Evolutionary conservation across 2,329 filamentous ascomycete genomes (phyloP).

Genomic region (Helotiales sp.): DNA sequence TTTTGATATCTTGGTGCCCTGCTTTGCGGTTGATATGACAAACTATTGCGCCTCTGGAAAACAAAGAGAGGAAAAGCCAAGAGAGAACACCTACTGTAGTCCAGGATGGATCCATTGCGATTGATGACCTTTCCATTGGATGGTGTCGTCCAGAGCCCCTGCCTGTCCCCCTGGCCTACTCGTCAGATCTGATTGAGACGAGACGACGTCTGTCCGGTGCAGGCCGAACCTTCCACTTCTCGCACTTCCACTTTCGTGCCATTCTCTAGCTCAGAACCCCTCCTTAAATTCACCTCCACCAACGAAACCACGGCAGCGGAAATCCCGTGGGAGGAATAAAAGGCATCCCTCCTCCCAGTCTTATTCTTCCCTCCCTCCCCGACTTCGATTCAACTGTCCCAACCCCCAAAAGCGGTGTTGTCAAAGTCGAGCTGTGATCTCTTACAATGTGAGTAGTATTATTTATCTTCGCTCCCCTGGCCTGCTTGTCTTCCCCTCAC

Average conservation of each 20-base stretch:
- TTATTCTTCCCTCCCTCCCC: constrained; percentile 12
- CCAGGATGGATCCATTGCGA: background rate
- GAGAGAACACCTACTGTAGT: background rate
- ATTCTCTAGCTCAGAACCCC: constrained; percentile 8
- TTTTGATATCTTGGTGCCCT: background rate
- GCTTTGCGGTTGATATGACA: background rate
- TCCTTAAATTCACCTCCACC: constrained; percentile 13
- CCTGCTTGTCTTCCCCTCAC: constrained; percentile 23
- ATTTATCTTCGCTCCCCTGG: constrained; percentile 7
- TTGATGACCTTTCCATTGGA: constrained; percentile 12
- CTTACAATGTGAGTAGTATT: constrained; percentile 12
- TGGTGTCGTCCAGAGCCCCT: background rate
- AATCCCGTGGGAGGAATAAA: constrained; percentile 21
- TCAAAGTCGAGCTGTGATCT: constrained; percentile 9
- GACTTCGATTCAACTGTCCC: constrained; percentile 5
- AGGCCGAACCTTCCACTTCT: constrained; percentile 11
- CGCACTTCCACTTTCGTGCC: constrained; percentile 1
- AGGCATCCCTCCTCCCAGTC: constrained; percentile 7
- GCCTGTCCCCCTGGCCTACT: background rate
- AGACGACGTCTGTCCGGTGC: constrained; percentile 12
- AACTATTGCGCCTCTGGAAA: background rate
- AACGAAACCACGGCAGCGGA: constrained; percentile 6
- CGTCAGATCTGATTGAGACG: constrained; percentile 4
- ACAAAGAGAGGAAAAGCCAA: background rate
- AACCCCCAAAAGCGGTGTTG: constrained; percentile 13